Evolutionary conservation across 306 rosid genomes (phyloP), one percentile per base, ranked within the genome.

Genomic region (Lablab purpureus): DNA sequence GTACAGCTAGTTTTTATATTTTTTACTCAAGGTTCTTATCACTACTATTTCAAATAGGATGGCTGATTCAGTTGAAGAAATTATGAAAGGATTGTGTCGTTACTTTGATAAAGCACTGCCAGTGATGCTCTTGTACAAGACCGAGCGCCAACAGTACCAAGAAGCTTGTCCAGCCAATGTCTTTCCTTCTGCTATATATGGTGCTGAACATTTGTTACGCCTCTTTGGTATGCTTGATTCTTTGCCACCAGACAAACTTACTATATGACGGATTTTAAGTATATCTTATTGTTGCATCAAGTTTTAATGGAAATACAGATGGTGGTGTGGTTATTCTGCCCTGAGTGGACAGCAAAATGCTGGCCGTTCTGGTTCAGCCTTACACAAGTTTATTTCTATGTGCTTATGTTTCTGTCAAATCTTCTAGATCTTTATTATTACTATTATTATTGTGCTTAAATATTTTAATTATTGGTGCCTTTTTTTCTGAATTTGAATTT

Each of bases 181-280:
- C 49, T 55, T 79, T 76, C 99, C 97, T 58, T 90, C 98, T 72
- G 50, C 90, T 71, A 80, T 92, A 69, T 92, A 95, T 46, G 99
- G 98, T 25, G 97, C 99, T 40, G 98, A 95, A 80, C 99, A 94
- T 89, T 89, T 94, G 71, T 74, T 94, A 55, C 97, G 97, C 27
- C 99, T 88, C 63, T 91, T 92, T 25, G 97, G 99, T 94, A 92
- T 54, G 87, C 80, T 51, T 49, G 2, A 77, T 41, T 63, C 27
- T 70, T 70, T 22, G 34, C 56, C 12, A 55, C 28, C n/a, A 7
- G 32, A 79, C 34, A 13, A 55, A 56, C 64, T 80, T 46, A 36
- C 55, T 70, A 19, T 74, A 71, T 37, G 55, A 75, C 25, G 63
- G 58, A 51, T 52, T 18, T 74, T 46, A 37, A 27, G 30, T 47